Conservation (phyloP, 2,329 filamentous ascomycete genomes). For the Aspergillus neotritici region DNA sequence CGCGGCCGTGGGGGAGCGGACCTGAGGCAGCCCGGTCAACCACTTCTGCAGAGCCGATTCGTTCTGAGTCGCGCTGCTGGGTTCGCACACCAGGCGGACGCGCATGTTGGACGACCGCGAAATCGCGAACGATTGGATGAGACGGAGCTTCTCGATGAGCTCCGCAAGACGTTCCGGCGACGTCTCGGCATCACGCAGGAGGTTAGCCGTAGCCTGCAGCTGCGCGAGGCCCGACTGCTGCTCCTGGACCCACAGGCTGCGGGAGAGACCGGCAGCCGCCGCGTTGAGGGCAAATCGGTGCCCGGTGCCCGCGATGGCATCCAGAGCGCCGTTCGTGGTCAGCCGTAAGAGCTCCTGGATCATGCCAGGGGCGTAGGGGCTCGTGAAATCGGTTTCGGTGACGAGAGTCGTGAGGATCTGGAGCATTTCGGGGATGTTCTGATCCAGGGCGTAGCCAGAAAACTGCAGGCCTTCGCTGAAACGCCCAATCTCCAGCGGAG, state of each 20-base stretch:
- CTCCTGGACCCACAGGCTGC: conserved; percentile 66
- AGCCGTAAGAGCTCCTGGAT: conserved; percentile 82
- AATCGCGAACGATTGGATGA: conserved; percentile 55
- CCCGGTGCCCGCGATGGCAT: conserved; percentile 83
- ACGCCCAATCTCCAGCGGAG: conserved; percentile 63
- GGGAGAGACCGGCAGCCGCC: conserved; percentile 72
- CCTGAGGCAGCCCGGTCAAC: conserved; percentile 54
- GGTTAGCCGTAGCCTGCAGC: conserved; percentile 71
- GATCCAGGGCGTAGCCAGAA: conserved; percentile 79
- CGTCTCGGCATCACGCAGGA: conserved; percentile 63
- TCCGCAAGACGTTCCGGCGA: conserved; percentile 65
- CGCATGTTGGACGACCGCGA: conserved; percentile 48
- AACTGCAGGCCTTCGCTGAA: conserved; percentile 79
- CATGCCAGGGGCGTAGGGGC: conserved; percentile 70
- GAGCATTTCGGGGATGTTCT: conserved; percentile 87
- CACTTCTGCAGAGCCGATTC: conserved; percentile 66
- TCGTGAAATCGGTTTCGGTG: conserved; percentile 83
- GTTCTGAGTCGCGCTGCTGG: conserved; percentile 65
- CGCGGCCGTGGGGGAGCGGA: conserved; percentile 33
- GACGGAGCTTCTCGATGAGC: conserved; percentile 75
- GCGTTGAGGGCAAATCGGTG: conserved; percentile 80
- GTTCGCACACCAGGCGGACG: conserved; percentile 77
- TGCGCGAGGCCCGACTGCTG: conserved; percentile 88
- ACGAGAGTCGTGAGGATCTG: conserved; percentile 75
- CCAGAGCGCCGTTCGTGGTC: conserved; percentile 81